These are phyloP conservation scores for Chalaropsis thielavioides DNA, from an alignment of 2,329 filamentous ascomycete genomes.

Conservation along the genomic window DNA sequence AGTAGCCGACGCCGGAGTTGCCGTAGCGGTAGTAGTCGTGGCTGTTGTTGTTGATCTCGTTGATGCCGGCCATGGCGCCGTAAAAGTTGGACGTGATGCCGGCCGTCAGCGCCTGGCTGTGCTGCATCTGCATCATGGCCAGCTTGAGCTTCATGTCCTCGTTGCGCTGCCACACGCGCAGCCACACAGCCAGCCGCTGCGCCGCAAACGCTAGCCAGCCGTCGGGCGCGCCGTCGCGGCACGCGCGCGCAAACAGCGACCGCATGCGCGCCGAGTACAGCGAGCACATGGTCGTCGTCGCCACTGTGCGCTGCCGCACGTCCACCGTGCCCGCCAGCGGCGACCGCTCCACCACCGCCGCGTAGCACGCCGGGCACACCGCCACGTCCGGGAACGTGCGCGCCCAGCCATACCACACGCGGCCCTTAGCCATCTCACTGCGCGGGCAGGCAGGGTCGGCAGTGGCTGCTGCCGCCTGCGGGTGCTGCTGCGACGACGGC, in stretches of 20 bases:
- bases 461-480: no score
- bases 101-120: conserved; percentile 21
- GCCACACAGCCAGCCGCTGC: conserved; percentile 23
- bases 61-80: conserved; percentile 23
- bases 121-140: conserved; percentile 25
- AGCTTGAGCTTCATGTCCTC: conserved; percentile 23
- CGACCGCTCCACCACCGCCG: conserved; percentile 23
- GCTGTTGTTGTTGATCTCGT: conserved; percentile 20
- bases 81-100: conserved; percentile 25
- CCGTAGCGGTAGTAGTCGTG: conserved; percentile 25
- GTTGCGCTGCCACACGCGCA: conserved; percentile 23
- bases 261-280: conserved; percentile 29
- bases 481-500: no score
- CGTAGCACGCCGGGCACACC: conserved; percentile 26
- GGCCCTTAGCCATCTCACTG: conserved; percentile 20
- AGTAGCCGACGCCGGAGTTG: conserved; percentile 25
- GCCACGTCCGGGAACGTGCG: conserved; percentile 20
- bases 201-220: conserved; percentile 23
- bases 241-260: conserved; percentile 24
- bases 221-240: conserved; percentile 21
- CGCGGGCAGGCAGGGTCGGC: no score
- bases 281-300: conserved; percentile 24
- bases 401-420: conserved; percentile 26
- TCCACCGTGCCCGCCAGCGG: conserved; percentile 21
- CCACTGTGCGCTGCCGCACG: conserved; percentile 21